Percentiles rank a stretch among this genome's conserved stretches.
Evolutionary conservation across 208 protist species (phyloP).

Genomic region (Leishmania turanica): DNA sequence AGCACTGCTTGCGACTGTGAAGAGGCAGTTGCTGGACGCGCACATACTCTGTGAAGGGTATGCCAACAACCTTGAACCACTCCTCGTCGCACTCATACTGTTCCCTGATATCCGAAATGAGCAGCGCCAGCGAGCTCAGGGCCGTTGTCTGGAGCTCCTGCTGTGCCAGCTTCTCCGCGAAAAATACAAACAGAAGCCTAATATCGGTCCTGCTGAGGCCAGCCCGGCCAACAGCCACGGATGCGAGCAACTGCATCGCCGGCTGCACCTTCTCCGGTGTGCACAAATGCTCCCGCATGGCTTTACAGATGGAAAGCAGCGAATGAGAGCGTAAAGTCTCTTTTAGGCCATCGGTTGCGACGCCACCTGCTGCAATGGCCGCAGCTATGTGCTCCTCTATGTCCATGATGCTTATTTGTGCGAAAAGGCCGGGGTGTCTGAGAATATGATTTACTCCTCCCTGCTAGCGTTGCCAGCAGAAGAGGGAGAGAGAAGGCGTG

Average conservation of each 20-base stretch:
- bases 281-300: slow-evolving; percentile 45
- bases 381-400: slow-evolving; percentile 29
- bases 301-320: slow-evolving; percentile 49
- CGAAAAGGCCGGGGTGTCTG: background rate
- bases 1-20: slow-evolving; percentile 31
- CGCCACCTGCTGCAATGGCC: slow-evolving; percentile 34
- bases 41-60: slow-evolving; percentile 21
- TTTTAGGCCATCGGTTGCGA: slow-evolving; percentile 32
- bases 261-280: slow-evolving; percentile 38
- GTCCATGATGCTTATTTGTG: slow-evolving; percentile 5
- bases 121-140: slow-evolving; percentile 36
- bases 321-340: slow-evolving; percentile 39
- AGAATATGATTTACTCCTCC: background rate
- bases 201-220: slow-evolving; percentile 38
- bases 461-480: background rate
- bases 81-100: slow-evolving; percentile 17
- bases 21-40: slow-evolving; percentile 37
- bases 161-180: slow-evolving; percentile 49
- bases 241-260: slow-evolving; percentile 52
- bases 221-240: slow-evolving; percentile 32
- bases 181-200: slow-evolving; percentile 54
- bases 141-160: slow-evolving; percentile 35
- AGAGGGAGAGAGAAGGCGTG: background rate
- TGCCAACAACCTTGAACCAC: slow-evolving; percentile 17
- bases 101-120: slow-evolving; percentile 34